These are phyloP conservation scores for Solanum piurae DNA, from an alignment of 257 asterid genomes.

Conservation along the genomic window DNA sequence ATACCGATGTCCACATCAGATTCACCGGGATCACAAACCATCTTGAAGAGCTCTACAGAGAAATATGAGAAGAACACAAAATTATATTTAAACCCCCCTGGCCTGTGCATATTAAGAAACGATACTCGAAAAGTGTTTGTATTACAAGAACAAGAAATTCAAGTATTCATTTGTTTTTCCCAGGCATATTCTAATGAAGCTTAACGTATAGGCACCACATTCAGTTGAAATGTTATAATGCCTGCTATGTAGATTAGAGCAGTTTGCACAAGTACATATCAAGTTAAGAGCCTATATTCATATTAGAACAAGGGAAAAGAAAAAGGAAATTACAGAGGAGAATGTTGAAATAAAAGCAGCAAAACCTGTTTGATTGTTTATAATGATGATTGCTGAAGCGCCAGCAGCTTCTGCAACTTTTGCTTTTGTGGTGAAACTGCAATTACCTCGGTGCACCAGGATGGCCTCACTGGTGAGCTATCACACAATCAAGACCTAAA, in stretches of 20 bases:
- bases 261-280: neutral
- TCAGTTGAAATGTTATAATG: neutral
- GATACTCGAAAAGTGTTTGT: neutral
- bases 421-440: constrained; percentile 84
- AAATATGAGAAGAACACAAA: neutral
- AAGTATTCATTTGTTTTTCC: neutral
- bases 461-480: constrained; percentile 78
- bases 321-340: neutral
- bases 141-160: neutral
- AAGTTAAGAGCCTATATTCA: neutral
- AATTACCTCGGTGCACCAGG: constrained; percentile 81
- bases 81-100: neutral
- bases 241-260: neutral
- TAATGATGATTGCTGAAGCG: constrained; percentile 76
- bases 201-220: neutral
- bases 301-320: neutral
- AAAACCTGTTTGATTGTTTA: constrained; percentile 72
- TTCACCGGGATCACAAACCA: constrained; percentile 87
- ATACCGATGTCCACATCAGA: constrained; percentile 52
- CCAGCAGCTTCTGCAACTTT: constrained; percentile 82
- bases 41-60: constrained; percentile 88
- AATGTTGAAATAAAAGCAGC: neutral
- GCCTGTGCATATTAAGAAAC: neutral
- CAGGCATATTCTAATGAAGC: neutral
- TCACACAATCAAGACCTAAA: neutral